Base-by-base conservation (phyloP, 2,329 filamentous ascomycete genomes). In the Pestalotiopsis sp. region DNA sequence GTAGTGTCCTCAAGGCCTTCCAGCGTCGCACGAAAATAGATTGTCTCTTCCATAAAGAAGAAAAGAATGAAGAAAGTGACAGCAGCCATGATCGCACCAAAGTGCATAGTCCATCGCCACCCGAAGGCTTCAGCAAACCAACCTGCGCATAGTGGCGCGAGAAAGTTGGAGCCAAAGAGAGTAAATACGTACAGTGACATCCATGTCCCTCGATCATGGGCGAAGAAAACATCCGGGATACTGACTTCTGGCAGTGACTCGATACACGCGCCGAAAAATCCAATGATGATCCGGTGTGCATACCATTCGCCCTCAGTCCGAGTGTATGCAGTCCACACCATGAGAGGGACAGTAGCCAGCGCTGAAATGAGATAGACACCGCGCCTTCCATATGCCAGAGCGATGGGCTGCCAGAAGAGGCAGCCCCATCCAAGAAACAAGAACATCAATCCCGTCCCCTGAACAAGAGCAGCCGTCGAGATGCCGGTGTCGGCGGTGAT, bases 11-110 rank as follows among this genome's bases (percentile, higher is more conserved):
- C 57, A 6, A 27, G 57, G 9, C 57, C 57, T 12, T 59, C 57
- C 23, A 59, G 4, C 4, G 57, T 59, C 3, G 23, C 25, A 17
- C 57, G 57, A 23, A 59, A 59, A 23, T 87, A 88, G 36, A 81
- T 81, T 3, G 85, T 86, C 75, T 89, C 87, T 72, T 88, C 86
- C 65, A 87, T 85, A 66, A 88, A 80, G 63, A 88, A 79, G 76
- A 88, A 87, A 13, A 59, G 23, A 36, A 59, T 59, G 20, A 59
- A 12, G 3, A 59, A 59, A 11, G 23, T 27, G 5, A 59, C 57
- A 5, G 57, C 57, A 6, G 57, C 23, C 23, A 59, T 59, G 57
- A 20, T 75, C 75, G 62, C 74, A 74, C 2, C 80, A 64, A n/a
- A 79, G 73, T 4, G 71, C 69, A 80, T 74, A 23, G 74, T 75